Percentiles rank a stretch among this genome's conserved stretches.
Evolutionary conservation across 1,139 yeast genomes (phyloP).

Genomic region (Hansenula sp.): DNA sequence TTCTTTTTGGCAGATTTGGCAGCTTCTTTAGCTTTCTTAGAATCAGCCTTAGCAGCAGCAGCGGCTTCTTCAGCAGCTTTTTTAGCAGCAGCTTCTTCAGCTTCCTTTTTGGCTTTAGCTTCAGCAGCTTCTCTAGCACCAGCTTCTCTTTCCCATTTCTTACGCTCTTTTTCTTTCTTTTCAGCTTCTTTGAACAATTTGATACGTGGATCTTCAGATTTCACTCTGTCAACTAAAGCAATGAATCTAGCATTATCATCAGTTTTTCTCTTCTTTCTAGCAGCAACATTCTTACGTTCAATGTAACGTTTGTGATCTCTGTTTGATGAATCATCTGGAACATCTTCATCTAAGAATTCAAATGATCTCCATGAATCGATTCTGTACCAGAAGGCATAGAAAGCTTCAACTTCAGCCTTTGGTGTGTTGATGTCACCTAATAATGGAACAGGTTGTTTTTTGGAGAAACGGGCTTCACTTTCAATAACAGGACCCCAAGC

Average conservation of each 20-base stretch:
- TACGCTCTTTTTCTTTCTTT: constrained; percentile 90
- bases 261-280: constrained; percentile 96
- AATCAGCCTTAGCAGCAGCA: constrained; percentile 53
- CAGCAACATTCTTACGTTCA: constrained; percentile 94
- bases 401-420: constrained; percentile 82
- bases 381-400: constrained; percentile 90
- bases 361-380: constrained; percentile 98
- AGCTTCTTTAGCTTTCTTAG: constrained; percentile 95
- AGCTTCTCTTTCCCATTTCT: constrained; percentile 97
- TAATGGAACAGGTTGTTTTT: constrained; percentile 79
- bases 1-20: constrained; percentile 96
- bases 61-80: constrained; percentile 73
- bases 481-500: constrained; percentile 93
- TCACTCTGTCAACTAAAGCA: constrained; percentile 84
- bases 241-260: constrained; percentile 92
- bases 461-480: constrained; percentile 88
- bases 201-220: constrained; percentile 91
- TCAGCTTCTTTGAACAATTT: constrained; percentile 90
- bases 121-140: constrained; percentile 95
- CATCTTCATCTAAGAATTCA: constrained; percentile 98
- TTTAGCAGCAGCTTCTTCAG: constrained; percentile 72
- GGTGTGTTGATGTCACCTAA: constrained; percentile 68
- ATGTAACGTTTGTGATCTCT: constrained; percentile 99
- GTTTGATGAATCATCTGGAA: constrained; percentile 98
- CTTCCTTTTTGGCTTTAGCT: constrained; percentile 84